Percentiles rank a stretch among this genome's conserved stretches.
These are phyloP conservation scores for Biscogniauxia marginata DNA, from an alignment of 2,329 filamentous ascomycete species.

Conservation along the genomic window DNA sequence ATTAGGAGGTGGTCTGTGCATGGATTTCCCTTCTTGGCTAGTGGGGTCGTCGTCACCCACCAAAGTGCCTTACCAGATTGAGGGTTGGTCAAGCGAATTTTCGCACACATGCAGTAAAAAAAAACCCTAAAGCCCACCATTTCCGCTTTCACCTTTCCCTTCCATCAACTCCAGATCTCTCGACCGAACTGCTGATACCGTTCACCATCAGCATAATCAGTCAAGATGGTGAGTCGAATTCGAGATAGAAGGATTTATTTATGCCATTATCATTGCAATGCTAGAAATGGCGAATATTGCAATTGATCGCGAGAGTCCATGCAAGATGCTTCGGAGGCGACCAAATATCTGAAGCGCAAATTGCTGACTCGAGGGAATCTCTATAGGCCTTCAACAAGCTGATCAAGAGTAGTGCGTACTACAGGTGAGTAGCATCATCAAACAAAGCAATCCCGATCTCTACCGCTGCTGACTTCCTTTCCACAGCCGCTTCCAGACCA, in stretches of 20 bases:
- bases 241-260: too few species aligned
- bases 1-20: constrained; percentile 18
- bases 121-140: constrained; percentile 31
- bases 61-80: constrained; percentile 6
- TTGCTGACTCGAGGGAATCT: constrained; percentile 89
- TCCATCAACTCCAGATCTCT: constrained; percentile 14
- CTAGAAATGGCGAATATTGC: constrained; percentile 30
- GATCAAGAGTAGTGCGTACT: constrained; percentile 98
- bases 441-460: too few species aligned
- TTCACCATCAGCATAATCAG: constrained; percentile 47
- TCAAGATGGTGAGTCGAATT: constrained; percentile 71
- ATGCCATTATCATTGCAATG: constrained; percentile 30
- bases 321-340: constrained; percentile 96
- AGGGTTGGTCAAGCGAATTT: constrained; percentile 33
- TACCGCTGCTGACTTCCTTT: constrained; percentile 24
- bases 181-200: constrained; percentile 26
- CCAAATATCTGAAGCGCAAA: constrained; percentile 90
- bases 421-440: constrained; percentile 68
- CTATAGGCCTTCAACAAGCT: constrained; percentile 85
- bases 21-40: not conserved
- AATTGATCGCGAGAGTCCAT: constrained; percentile 63
- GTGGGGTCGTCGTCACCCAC: constrained; percentile 42
- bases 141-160: constrained; percentile 20
- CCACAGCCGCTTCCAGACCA: constrained; percentile 93
- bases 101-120: constrained; percentile 33